These are phyloP conservation scores for Psilocybe subaeruginosa DNA, from an alignment of 768 basidiomycete species.

Conservation along the genomic window DNA sequence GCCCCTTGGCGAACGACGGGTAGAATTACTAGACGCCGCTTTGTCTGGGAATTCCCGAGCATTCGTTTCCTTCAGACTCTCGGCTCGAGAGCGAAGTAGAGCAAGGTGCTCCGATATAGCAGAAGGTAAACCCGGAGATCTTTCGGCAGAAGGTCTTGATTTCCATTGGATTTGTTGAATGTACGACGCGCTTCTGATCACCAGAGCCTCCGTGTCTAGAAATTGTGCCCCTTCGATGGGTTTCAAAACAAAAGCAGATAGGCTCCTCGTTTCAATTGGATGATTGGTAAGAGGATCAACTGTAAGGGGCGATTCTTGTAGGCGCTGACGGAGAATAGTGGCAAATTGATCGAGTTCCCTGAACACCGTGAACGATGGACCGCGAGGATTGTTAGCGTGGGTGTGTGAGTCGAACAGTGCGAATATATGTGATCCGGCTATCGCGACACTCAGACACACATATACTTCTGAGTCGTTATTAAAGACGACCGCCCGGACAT, in stretches of 20 bases:
- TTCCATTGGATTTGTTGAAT: background rate
- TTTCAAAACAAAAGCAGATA: background rate
- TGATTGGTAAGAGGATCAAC: background rate
- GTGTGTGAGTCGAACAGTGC: conserved; percentile 20
- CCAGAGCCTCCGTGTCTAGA: background rate
- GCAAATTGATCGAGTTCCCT: conserved; percentile 12
- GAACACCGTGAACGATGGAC: conserved; percentile 19
- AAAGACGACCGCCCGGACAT: conserved; percentile 14
- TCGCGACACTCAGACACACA: conserved; percentile 17
- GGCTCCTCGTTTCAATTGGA: background rate
- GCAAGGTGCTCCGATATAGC: conserved; percentile 3
- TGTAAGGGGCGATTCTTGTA: background rate
- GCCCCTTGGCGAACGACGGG: background rate
- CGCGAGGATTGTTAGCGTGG: conserved; percentile 12
- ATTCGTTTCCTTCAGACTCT: background rate
- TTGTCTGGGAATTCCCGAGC: too few species aligned
- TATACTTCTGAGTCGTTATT: conserved; percentile 13
- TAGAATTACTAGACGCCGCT: too few species aligned
- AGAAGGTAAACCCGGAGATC: background rate
- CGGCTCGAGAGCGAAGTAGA: conserved; percentile 2
- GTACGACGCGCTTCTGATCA: background rate
- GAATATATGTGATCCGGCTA: conserved; percentile 9
- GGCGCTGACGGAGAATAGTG: conserved; percentile 1
- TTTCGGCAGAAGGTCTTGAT: background rate
- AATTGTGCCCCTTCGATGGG: background rate